Evolutionary conservation across 345 rosid genomes (phyloP), one percentile per base, ranked within the genome.

Genomic region (Psidium friedrichsthalianum): DNA sequence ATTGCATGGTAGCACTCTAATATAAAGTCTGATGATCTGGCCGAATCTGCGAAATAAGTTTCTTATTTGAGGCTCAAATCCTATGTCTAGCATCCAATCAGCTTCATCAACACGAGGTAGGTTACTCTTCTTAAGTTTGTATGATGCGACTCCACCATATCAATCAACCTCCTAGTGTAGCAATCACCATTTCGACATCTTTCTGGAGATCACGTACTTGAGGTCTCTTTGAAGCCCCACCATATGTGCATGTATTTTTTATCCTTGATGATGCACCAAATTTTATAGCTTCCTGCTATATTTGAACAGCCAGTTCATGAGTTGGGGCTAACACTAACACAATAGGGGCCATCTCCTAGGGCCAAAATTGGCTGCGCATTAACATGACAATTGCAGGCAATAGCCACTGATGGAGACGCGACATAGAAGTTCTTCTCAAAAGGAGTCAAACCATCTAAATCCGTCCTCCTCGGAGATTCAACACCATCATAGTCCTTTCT

Each of bases 221-320:
- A 88, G 99, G 99, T 89, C 99, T 99, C 91, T 97, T 97, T 12
- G 99, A 99, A 88, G 96, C 99, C 88, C 99, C 99, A 87, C 99
- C 99, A 85, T 97, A 97, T 82, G 95, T 91, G 90, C 99, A 96
- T 55, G 99, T 96, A 88, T 88, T 96, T 89, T 97, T 97, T 82
- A 97, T 96, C 90, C 91, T 93, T 12, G 99, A 97, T 44, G 99
- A 96, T 64, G 99, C 93, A 85, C 99, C 99, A 86, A 97, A 97
- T 87, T 97, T 97, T 85, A 98, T 89, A 49, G 98, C 93, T 88
- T 97, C 99, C 90, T 95, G 98, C 90, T 97, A 99, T 89, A 97
- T 97, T 90, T 97, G 99, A 83, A 97, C 99, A 82, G 99, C 99
- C 88, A 97, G 97, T 89, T 97, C 99, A 55, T 99, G 98, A n/a